phyloP scores from a whole-genome alignment of 306 rosid genomes.

The Rosa chinensis region DNA sequence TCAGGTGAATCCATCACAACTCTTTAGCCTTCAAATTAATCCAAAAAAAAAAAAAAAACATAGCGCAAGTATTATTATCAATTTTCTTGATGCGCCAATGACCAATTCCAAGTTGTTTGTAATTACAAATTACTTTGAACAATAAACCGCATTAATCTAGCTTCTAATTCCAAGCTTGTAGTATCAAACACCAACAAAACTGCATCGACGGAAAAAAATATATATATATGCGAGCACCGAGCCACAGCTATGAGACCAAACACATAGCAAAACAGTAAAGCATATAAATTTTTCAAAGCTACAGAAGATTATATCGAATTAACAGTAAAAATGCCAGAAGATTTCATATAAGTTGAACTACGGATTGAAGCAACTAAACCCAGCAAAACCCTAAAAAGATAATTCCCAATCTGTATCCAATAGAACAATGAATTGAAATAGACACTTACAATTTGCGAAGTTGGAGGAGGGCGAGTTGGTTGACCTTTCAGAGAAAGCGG shows the following conservation, averaged over 20 bases:
- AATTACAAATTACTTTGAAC: too few species aligned
- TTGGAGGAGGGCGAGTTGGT: neutral
- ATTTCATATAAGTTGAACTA: neutral
- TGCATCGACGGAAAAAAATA: too few species aligned
- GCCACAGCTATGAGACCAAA: neutral
- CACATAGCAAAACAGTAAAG: neutral
- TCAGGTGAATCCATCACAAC: slow-evolving; percentile 61
- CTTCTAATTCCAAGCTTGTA: neutral
- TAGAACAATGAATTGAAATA: neutral
- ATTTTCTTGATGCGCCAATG: neutral
- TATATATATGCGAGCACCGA: neutral
- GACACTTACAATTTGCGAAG: neutral
- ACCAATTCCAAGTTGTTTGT: too few species aligned
- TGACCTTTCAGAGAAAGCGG: neutral
- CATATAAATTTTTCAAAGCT: neutral
- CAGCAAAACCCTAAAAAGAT: neutral
- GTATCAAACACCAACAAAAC: too few species aligned
- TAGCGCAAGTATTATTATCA: neutral
- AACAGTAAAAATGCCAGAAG: neutral
- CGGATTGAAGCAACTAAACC: neutral
- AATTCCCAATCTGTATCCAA: neutral
- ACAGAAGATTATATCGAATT: neutral
- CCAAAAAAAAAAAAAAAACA: neutral
- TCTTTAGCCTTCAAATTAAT: slow-evolving; percentile 10
- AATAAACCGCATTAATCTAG: neutral